Base-by-base conservation (phyloP, 2,329 filamentous ascomycete genomes). In the Talaromyces sp. region DNA sequence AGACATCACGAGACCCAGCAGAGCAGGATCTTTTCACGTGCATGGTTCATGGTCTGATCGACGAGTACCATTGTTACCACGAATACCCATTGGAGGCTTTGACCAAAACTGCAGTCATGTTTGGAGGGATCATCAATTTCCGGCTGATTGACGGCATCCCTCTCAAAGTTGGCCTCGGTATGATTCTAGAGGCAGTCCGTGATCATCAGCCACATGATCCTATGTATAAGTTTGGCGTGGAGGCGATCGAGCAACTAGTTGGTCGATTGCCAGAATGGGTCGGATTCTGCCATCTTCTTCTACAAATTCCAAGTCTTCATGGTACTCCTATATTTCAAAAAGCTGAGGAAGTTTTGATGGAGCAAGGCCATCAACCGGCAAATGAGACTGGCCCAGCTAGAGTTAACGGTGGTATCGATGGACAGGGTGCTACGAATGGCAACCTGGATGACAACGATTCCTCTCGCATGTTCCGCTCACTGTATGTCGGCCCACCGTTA, bases 201-300 rank as follows among this genome's bases (percentile, higher is more conserved):
- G 91, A 96, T 63, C 90, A 94, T 67, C 78, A 82, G 33, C 85
- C 89, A 0, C 89, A 95, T 33, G 86, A 92, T 61, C 86, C 90
- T 1, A 97, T 99, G 94, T 97, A 94, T 78, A 96, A 97, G 67
- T 99, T 99, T 70, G 94, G 95, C 10, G 81, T 99, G 11, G 94
- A 99, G 71, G 94, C 94, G 15, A 82, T 99, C 60, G 87, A 97
- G 70, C 91, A 97, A 72, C 83, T 97, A 56, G 86, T 91, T 57
- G 81, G 84, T 39, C 85, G 94, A 40, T 84, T 99, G 51, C 82
- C 85, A 4, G 94, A 99, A 69, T 99, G 94, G 94, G 91, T 91
- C n/a, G 89, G 89, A 1, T 95, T 97, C 67, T 97, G 93, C 71
- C 87, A 88, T 61, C 85, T 94, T 61, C 82, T 99, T 5, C 75